A percentile compares a stretch with the other conserved stretches of the same genome.
These are phyloP conservation scores for Entamoeba nuttalli DNA, from an alignment of 208 protist species.

Conservation along the genomic window DNA sequence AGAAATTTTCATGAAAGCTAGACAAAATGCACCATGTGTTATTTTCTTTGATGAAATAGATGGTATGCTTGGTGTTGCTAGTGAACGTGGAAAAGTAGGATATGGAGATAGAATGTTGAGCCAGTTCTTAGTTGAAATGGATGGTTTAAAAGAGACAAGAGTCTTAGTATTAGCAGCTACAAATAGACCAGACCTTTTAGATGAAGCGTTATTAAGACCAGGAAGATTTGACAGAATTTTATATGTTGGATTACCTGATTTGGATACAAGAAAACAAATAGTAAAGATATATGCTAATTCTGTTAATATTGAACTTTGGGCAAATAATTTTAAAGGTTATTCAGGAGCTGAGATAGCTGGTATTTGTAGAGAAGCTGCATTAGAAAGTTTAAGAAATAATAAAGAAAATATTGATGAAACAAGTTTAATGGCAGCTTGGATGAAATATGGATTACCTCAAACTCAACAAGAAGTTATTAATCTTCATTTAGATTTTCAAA, in stretches of 20 bases:
- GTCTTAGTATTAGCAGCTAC: slow-evolving; percentile 90
- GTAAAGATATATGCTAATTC: slow-evolving; percentile 14
- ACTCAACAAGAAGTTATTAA: not conserved
- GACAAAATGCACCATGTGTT: slow-evolving; percentile 62
- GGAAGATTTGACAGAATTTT: slow-evolving; percentile 26
- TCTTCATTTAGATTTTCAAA: not conserved
- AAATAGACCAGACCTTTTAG: slow-evolving; percentile 72
- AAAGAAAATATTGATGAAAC: not conserved
- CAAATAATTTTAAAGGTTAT: slow-evolving; percentile 4
- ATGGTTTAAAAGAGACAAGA: slow-evolving; percentile 63
- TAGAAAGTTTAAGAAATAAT: slow-evolving; percentile 7
- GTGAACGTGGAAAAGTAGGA: not conserved
- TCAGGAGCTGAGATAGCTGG: slow-evolving; percentile 28
- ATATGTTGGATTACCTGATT: slow-evolving; percentile 23
- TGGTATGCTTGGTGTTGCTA: slow-evolving; percentile 27
- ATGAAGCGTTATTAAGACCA: slow-evolving; percentile 25
- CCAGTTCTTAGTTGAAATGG: slow-evolving; percentile 88
- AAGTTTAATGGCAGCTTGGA: not conserved
- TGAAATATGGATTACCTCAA: not conserved
- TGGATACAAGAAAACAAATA: slow-evolving; percentile 7
- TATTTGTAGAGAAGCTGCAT: slow-evolving; percentile 24
- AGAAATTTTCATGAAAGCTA: slow-evolving; percentile 66
- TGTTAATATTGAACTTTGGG: not conserved
- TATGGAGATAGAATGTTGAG: slow-evolving; percentile 79
- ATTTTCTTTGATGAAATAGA: slow-evolving; percentile 77